These are phyloP conservation scores for Solanum megistacrolobum DNA, from an alignment of 257 asterid genomes.

Conservation along the genomic window DNA sequence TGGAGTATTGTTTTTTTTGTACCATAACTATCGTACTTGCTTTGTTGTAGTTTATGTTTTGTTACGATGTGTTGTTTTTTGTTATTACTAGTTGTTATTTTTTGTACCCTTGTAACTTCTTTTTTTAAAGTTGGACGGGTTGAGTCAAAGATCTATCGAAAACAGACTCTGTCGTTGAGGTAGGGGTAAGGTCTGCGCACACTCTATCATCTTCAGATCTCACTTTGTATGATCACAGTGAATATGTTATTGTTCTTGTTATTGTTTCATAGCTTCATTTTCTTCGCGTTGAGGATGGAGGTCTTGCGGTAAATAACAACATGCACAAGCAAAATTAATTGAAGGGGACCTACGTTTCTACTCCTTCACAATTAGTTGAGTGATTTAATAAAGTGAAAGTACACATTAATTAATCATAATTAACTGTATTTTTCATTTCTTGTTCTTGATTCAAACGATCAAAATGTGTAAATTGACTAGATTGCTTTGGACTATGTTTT, in stretches of 20 bases:
- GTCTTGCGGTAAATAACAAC: background rate
- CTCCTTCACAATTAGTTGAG: background rate
- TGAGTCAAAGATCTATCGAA: background rate
- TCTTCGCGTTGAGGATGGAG: background rate
- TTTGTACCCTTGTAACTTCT: too few relatives aligned
- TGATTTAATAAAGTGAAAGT: background rate
- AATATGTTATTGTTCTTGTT: background rate
- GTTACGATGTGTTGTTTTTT: too few relatives aligned
- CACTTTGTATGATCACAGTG: background rate
- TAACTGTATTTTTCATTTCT: background rate
- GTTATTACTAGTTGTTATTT: background rate
- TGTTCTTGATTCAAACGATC: too few relatives aligned
- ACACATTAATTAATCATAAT: background rate
- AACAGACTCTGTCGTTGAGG: too few relatives aligned
- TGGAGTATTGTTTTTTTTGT: too few relatives aligned
- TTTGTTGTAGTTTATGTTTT: background rate
- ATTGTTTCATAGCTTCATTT: background rate
- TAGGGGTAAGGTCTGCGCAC: rapidly evolving
- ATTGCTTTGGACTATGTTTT: too few relatives aligned
- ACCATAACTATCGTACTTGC: too few relatives aligned
- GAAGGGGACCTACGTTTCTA: background rate
- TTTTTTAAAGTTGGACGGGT: background rate
- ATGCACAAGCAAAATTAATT: background rate
- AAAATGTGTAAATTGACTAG: too few relatives aligned
- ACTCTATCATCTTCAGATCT: rapidly evolving